Base-by-base conservation (phyloP, 192 early-diverging fungal species). In the Geranomyces variabilis region DNA sequence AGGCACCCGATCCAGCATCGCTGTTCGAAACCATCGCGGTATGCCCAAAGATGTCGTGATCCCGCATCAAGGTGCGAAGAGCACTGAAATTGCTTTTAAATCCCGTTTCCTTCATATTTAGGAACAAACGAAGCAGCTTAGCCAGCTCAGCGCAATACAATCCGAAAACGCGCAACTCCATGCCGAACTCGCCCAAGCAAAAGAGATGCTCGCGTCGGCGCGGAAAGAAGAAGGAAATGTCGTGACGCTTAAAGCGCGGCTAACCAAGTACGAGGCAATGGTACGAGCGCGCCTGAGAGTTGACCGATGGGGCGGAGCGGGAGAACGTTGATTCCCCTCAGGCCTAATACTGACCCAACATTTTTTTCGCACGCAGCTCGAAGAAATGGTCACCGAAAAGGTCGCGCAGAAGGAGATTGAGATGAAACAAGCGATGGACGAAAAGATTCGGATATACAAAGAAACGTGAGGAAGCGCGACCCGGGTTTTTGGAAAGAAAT, bases 1-100 rank as follows among this genome's bases (percentile, higher is more conserved):
- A 93, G 45, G 92, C 90, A 12, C 93, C 94, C 0, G 93, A 96
- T 79, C 94, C 94, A 0, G 83, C 85, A 12, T 88, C 89, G 47
- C 79, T 94, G 9, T 77, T 94, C 46, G 79, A 88, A 24, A 80
- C 86, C 3, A 80, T 86, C 47, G 71, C 78, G 2, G 86, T 89
- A 80, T 43, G 79, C 64, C 5, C 4, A n/a, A 53, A 41, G 36
- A 10, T 10, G 36, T n/a, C n/a, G 36, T 41, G 5, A 3, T 9
- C 51, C 51, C 51, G 46, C 46, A 47, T 47, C 12, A 47, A 47
- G n/a, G n/a, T n/a, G n/a, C n/a, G n/a, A n/a, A 13, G 19, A 9
- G 9, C 22, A 9, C 66, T 59, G 17, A 61, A 49, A 0, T 49
- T 49, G 48, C 48, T 0, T 49, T 49, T 49, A n/a, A 22, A 17